Conservation (phyloP, 345 rosid species). For the Draba incana region DNA sequence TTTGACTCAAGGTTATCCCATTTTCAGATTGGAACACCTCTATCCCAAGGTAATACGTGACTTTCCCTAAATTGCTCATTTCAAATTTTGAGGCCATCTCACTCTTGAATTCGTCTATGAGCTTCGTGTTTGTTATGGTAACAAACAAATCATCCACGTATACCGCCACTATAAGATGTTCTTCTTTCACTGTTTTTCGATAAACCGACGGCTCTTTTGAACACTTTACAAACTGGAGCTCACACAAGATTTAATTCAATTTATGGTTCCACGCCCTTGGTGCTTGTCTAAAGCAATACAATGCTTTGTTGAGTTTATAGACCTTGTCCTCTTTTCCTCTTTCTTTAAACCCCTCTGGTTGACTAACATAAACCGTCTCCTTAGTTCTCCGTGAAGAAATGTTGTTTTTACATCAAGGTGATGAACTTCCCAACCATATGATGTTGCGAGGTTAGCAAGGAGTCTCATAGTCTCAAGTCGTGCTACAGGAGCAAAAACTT, state of each 20-base stretch:
- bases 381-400: no score
- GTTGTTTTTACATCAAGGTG: no score
- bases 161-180: neutral
- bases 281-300: neutral
- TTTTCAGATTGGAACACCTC: neutral
- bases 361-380: neutral
- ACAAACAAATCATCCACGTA: neutral
- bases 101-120: neutral
- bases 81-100: no score
- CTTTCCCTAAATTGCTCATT: no score
- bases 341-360: neutral
- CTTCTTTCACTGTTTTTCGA: neutral
- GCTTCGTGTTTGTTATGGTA: neutral
- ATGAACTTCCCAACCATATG: neutral
- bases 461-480: no score
- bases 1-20: neutral
- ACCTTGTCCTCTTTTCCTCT: neutral
- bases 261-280: neutral
- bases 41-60: neutral
- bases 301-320: neutral
- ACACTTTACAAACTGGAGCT: neutral
- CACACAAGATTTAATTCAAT: no score
- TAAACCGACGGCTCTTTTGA: neutral
- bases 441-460: no score
- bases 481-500: no score